Percentiles rank a stretch among this genome's conserved stretches.
Evolutionary conservation across 805 yeast species (phyloP).

Genomic region (Candida sakaeoensis): DNA sequence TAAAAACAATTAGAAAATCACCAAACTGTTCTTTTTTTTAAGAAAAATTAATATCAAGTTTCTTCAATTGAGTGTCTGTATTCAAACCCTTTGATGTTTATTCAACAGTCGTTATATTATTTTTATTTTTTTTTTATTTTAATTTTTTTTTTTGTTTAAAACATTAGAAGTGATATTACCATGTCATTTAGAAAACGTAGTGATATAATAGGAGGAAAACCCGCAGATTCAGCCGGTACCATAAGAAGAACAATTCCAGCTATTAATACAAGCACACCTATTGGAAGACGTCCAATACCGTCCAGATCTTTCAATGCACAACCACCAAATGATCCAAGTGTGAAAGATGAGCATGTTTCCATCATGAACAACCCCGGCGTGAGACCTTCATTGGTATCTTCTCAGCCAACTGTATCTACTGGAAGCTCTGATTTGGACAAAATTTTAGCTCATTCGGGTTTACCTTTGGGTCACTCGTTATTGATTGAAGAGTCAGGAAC

Average conservation of each 20-base stretch:
- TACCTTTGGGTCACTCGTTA: conserved; percentile 72
- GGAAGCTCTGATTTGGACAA: conserved; percentile 77
- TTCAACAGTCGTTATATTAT: neutral
- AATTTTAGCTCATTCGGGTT: conserved; percentile 73
- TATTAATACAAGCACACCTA: conserved; percentile 2
- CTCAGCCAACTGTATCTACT: conserved; percentile 74
- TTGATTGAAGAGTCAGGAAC: conserved; percentile 81
- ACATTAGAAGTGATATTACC: neutral
- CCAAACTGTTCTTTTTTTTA: no score
- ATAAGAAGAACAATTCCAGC: conserved; percentile 10
- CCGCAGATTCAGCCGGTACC: conserved; percentile 1
- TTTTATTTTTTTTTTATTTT: neutral
- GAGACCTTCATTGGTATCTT: conserved; percentile 72
- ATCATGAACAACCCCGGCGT: conserved; percentile 49
- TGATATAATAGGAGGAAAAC: conserved; percentile 27
- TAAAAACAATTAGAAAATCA: no score
- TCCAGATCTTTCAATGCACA: neutral
- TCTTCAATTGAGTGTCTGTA: no score
- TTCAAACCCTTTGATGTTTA: no score
- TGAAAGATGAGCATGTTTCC: conserved; percentile 7
- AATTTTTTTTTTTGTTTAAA: neutral
- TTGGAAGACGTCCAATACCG: conserved; percentile 1
- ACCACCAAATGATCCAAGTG: neutral
- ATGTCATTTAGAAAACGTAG: conserved; percentile 45
- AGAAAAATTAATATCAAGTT: no score